Evolutionary conservation across 1,284 basidiomycete species (phyloP).

Genomic region (Porodaedalea pini): DNA sequence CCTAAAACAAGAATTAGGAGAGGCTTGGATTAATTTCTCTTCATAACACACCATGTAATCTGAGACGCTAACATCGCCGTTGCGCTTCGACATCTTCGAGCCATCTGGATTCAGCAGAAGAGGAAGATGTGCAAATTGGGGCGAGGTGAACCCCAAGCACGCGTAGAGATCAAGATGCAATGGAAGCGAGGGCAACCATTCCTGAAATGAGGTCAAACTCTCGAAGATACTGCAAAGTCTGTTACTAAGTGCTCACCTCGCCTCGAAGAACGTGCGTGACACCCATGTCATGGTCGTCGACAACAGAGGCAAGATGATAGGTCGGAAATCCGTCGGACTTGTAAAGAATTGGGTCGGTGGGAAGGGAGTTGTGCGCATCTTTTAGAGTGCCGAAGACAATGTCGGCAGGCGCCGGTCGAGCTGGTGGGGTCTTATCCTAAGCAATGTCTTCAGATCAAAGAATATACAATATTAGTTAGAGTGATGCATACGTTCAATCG

Average conservation of each 20-base stretch:
- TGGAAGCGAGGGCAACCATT: slow-evolving; percentile 96
- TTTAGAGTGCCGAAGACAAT: slow-evolving; percentile 74
- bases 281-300: slow-evolving; percentile 94
- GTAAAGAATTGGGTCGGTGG: slow-evolving; percentile 89
- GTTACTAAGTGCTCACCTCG: slow-evolving; percentile 53
- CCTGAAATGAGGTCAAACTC: slow-evolving; percentile 41
- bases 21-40: not conserved
- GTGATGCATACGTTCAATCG: slow-evolving; percentile 71
- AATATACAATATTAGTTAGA: slow-evolving; percentile 5
- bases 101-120: slow-evolving; percentile 89
- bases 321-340: slow-evolving; percentile 95
- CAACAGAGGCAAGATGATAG: slow-evolving; percentile 94
- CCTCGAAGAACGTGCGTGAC: slow-evolving; percentile 95
- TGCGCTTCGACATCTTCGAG: slow-evolving; percentile 91
- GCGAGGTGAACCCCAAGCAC: slow-evolving; percentile 68
- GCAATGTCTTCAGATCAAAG: not conserved
- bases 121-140: slow-evolving; percentile 88
- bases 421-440: slow-evolving; percentile 54
- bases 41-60: slow-evolving; percentile 71
- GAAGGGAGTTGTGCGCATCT: slow-evolving; percentile 71
- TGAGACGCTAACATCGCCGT: slow-evolving; percentile 83
- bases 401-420: slow-evolving; percentile 50
- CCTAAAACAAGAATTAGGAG: slow-evolving; percentile 24
- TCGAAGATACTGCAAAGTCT: not conserved
- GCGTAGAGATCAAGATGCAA: slow-evolving; percentile 90